These are phyloP conservation scores for Fomitopsis schrenkii DNA, from an alignment of 1,284 basidiomycete species.

Conservation along the genomic window DNA sequence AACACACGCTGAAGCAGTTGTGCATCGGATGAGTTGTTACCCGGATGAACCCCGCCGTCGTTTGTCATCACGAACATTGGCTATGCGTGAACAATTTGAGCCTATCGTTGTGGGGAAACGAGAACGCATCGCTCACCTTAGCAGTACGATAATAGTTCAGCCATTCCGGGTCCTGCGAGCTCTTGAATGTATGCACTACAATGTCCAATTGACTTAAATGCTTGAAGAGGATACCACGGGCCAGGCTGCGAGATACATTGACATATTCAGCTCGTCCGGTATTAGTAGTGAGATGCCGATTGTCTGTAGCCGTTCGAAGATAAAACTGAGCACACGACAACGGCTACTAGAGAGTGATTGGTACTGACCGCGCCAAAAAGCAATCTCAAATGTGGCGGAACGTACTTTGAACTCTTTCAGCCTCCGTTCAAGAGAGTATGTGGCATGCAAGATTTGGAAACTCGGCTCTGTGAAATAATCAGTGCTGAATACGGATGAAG, in stretches of 20 bases:
- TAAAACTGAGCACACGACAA: not conserved
- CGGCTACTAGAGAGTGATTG: not conserved
- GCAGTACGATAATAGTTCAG: constrained; percentile 34
- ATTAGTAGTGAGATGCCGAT: constrained; percentile 35
- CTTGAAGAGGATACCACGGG: constrained; percentile 45
- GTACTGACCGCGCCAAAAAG: constrained; percentile 52
- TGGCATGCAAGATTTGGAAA: constrained; percentile 62
- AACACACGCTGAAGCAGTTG: constrained; percentile 46
- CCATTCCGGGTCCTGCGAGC: constrained; percentile 47
- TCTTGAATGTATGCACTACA: constrained; percentile 40
- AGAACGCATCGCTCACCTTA: constrained; percentile 32
- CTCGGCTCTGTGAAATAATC: constrained; percentile 35
- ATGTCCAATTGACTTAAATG: constrained; percentile 42
- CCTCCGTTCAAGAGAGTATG: constrained; percentile 46
- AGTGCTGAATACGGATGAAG: not conserved
- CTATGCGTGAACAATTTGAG: constrained; percentile 26
- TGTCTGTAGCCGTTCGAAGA: constrained; percentile 26
- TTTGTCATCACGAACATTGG: constrained; percentile 65
- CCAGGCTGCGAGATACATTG: constrained; percentile 45
- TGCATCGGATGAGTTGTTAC: constrained; percentile 22
- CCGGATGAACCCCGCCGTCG: constrained; percentile 39
- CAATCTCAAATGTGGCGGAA: constrained; percentile 55
- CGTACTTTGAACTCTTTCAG: constrained; percentile 46
- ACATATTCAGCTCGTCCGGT: constrained; percentile 34
- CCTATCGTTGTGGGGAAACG: not conserved